Evolutionary conservation across 441 rosid genomes (phyloP).

Genomic region (Capsella rubella): DNA sequence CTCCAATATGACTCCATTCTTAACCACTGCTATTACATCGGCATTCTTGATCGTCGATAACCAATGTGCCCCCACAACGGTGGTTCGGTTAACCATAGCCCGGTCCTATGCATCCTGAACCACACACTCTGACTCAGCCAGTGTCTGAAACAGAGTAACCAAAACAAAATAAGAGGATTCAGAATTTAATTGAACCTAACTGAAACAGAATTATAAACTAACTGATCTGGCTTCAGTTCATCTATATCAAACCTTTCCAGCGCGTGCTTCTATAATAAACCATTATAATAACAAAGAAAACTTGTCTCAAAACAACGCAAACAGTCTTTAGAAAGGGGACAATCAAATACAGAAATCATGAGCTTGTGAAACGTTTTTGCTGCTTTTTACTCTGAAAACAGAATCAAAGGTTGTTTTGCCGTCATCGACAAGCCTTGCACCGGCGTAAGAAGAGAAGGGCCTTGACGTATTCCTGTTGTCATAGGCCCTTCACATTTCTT

Average conservation of each 20-base stretch:
- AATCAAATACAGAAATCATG: background rate
- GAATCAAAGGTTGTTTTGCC: slow-evolving; percentile 63
- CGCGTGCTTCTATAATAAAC: background rate
- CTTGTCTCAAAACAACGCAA: slow-evolving; percentile 52
- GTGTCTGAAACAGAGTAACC: slow-evolving; percentile 55
- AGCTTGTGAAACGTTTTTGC: background rate
- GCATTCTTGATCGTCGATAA: slow-evolving; percentile 68
- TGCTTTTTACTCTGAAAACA: slow-evolving; percentile 62
- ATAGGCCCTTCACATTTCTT: slow-evolving; percentile 74
- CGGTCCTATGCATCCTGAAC: slow-evolving; percentile 74
- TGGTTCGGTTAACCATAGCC: slow-evolving; percentile 64
- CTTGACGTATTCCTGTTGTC: slow-evolving; percentile 69
- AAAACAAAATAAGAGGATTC: background rate
- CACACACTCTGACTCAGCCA: slow-evolving; percentile 73
- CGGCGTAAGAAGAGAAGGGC: slow-evolving; percentile 70
- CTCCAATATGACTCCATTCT: slow-evolving; percentile 70
- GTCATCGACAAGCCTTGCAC: slow-evolving; percentile 65
- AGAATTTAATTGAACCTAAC: background rate
- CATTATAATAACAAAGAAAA: slow-evolving; percentile 73
- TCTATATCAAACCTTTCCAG: slow-evolving; percentile 62
- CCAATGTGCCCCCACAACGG: slow-evolving; percentile 71
- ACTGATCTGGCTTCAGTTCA: background rate
- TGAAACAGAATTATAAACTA: background rate
- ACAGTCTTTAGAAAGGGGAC: slow-evolving; percentile 13
- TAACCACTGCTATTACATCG: slow-evolving; percentile 67